Base-by-base conservation (phyloP, 306 rosid genomes). In the Senna tora region DNA sequence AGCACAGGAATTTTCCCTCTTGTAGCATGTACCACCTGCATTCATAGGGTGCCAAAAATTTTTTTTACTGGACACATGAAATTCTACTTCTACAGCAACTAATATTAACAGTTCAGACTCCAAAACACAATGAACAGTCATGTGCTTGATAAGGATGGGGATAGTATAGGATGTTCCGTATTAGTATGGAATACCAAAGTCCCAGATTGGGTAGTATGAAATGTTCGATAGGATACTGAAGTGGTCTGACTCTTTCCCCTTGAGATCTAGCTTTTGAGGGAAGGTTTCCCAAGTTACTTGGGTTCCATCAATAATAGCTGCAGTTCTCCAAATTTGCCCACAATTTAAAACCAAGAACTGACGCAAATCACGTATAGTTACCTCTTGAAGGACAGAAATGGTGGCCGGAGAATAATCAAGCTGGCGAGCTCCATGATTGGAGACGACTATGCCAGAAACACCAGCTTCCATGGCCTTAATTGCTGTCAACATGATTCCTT, bases 11-110 rank as follows among this genome's bases (percentile, higher is more conserved):
- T 65, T 80, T 55, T 84, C 2, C 87, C 89, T 69, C 49, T 79
- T 19, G 83, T 87, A 59, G 80, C 91, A 58, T 71, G 77, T 69
- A 84, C 86, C 25, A 86, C 85, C 89, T 88, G 79, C 74, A 71
- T 46, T 17, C 38, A 74, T 21, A 22, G 8, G 32, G 5, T 13
- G 3, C 21, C 6, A 28, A 69, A 69, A 17, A 14, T 13, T 11
- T n/a, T 5, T 20, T 49, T n/a, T 30, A 33, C 25, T 51, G 33
- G 30, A 28, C 11, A 2, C 3, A 30, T 43, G 6, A 20, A 41
- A 41, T 2, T 45, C 12, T 7, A 6, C 7, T 64, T 7, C n/a
- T 22, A 21, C 11, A 30, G 0, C 17, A 28, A 57, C 9, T 57
- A 28, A 12, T 22, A 10, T 25, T 10, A 4, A 55, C n/a, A 11